These are phyloP conservation scores for Avena insularis DNA, from an alignment of 176 grass and related monocot species.

Conservation along the genomic window DNA sequence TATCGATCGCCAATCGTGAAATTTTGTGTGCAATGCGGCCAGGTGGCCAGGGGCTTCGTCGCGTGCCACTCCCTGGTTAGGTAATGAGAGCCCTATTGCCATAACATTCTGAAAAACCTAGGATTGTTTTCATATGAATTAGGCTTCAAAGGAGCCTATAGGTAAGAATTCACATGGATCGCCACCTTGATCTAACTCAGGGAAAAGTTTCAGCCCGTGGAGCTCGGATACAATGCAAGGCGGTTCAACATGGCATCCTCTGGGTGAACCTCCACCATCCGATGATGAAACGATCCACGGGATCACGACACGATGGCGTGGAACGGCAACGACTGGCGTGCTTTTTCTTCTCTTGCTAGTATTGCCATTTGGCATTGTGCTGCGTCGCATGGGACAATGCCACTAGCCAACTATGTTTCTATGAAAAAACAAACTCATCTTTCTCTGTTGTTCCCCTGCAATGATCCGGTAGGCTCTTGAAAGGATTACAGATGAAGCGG, in stretches of 20 bases:
- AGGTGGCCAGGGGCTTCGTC: neutral
- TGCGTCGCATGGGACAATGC: neutral
- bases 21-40: neutral
- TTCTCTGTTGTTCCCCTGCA: neutral
- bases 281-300: too few species aligned
- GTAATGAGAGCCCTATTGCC: neutral
- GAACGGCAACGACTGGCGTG: too few species aligned
- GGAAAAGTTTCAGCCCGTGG: neutral
- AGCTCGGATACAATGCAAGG: neutral
- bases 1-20: slow-evolving; percentile 21
- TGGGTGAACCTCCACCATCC: too few species aligned
- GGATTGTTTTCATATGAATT: neutral
- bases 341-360: too few species aligned
- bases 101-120: neutral
- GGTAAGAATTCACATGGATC: neutral
- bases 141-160: too few species aligned
- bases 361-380: neutral
- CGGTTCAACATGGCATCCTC: neutral
- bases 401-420: too few species aligned
- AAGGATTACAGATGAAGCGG: neutral
- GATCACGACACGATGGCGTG: too few species aligned
- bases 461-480: neutral
- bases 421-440: neutral
- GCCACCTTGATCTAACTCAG: neutral
- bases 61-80: too few species aligned